These are phyloP conservation scores for Globisporangium echinulatum DNA, from an alignment of 352 stramenopile genomes.

Conservation along the genomic window DNA sequence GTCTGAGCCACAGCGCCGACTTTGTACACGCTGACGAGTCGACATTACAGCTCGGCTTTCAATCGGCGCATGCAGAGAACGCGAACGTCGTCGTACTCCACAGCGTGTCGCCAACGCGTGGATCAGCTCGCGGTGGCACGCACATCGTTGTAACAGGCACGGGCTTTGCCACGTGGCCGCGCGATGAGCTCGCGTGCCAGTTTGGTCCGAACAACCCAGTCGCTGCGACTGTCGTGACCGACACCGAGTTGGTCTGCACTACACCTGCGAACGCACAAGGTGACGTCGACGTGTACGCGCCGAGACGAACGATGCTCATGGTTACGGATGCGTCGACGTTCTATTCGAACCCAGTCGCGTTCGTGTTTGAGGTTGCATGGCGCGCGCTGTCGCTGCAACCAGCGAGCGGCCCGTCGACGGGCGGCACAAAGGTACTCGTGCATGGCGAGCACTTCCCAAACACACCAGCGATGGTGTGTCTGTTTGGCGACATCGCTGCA, in stretches of 20 bases:
- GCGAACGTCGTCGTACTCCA: conserved; percentile 15
- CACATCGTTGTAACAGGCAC: conserved; percentile 29
- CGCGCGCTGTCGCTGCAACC: conserved; percentile 19
- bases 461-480: conserved; percentile 20
- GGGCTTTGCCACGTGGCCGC: conserved; percentile 26
- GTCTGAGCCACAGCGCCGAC: conserved; percentile 36
- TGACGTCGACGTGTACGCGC: conserved; percentile 9
- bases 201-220: conserved; percentile 42
- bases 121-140: conserved; percentile 33
- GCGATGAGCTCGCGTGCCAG: conserved; percentile 33
- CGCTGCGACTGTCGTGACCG: conserved; percentile 23
- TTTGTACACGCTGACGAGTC: conserved; percentile 39
- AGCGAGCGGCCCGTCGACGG: conserved; percentile 20
- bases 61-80: conserved; percentile 12
- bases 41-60: conserved; percentile 32
- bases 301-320: conserved; percentile 34
- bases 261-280: conserved; percentile 21
- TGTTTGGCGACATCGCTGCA: conserved; percentile 24
- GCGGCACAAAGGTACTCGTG: conserved; percentile 30
- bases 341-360: conserved; percentile 57
- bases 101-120: conserved; percentile 23
- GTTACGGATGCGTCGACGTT: conserved; percentile 44
- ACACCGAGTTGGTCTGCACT: conserved; percentile 32
- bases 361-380: conserved; percentile 41
- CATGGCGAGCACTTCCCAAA: conserved; percentile 24